phyloP scores from a whole-genome alignment of 306 rosid genomes.

The Citrullus colocynthis region DNA sequence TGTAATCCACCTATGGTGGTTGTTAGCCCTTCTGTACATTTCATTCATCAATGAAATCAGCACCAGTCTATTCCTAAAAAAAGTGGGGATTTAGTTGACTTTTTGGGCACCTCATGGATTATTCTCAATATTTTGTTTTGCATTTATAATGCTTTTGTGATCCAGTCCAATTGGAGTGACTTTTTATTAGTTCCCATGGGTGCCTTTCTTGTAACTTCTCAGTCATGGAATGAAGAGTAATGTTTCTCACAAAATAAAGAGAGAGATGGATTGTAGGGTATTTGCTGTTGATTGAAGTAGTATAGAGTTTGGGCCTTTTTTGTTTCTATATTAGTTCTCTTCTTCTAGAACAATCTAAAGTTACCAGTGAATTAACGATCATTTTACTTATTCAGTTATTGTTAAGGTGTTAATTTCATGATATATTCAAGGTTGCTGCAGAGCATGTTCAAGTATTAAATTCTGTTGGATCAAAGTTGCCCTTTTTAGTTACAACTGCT shows the following conservation, averaged over 20 bases:
- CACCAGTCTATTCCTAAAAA: not conserved
- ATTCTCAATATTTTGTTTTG: not conserved
- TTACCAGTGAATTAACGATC: not conserved
- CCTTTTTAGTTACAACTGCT: slow-evolving; percentile 69
- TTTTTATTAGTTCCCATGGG: not conserved
- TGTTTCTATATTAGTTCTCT: not conserved
- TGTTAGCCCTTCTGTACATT: not conserved
- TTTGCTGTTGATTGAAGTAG: not conserved
- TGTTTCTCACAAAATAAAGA: not conserved
- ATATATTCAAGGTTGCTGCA: slow-evolving; percentile 56
- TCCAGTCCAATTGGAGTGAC: not conserved
- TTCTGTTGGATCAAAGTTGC: slow-evolving; percentile 64
- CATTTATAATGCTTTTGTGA: not conserved
- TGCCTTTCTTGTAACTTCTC: not conserved
- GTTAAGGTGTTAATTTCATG: not conserved
- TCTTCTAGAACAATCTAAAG: not conserved
- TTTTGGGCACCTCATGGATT: not conserved
- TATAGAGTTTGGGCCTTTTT: not conserved
- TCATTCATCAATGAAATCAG: not conserved
- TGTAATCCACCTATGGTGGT: not conserved
- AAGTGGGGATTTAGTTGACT: not conserved
- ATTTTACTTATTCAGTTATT: slow-evolving; percentile 1
- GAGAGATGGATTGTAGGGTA: not conserved
- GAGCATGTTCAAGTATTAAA: slow-evolving; percentile 62
- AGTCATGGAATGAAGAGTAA: not conserved